Evolutionary conservation across 768 basidiomycete species (phyloP).

Genomic region (Auriscalpium vulgare): DNA sequence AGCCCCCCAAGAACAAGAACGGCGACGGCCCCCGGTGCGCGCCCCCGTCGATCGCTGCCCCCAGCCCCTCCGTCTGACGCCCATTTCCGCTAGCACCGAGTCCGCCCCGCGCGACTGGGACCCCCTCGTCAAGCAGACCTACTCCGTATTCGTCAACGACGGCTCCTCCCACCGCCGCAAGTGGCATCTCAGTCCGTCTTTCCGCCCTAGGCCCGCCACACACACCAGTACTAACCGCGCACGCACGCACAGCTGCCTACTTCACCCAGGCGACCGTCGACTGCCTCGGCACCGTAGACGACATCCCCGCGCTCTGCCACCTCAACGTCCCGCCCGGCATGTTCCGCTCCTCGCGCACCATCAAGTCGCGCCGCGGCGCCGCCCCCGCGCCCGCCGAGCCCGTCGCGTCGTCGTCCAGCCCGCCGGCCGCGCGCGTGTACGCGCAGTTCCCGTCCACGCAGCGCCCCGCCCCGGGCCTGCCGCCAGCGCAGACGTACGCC

Average conservation of each 20-base stretch:
- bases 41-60: conserved; percentile 9
- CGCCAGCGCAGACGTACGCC: not conserved
- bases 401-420: not conserved
- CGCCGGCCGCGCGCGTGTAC: not conserved
- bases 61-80: not conserved
- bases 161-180: conserved; percentile 20
- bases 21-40: conserved; percentile 21
- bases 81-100: conserved; percentile 22
- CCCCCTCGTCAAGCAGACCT: conserved; percentile 46
- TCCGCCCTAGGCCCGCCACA: no score
- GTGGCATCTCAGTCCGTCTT: conserved; percentile 43
- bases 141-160: conserved; percentile 30
- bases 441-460: not conserved
- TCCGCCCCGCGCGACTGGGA: conserved; percentile 34
- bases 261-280: conserved; percentile 75
- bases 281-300: conserved; percentile 63
- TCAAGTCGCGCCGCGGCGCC: conserved; percentile 43
- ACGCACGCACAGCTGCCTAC: conserved; percentile 54
- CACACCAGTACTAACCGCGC: no score
- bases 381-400: conserved; percentile 37
- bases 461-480: not conserved
- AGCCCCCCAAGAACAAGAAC: conserved; percentile 29
- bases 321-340: conserved; percentile 64
- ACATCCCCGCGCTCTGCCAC: conserved; percentile 58
- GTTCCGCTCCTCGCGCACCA: conserved; percentile 72